phyloP scores from a whole-genome alignment of 2,329 filamentous ascomycete species.

The Aureobasidium melanogenum region DNA sequence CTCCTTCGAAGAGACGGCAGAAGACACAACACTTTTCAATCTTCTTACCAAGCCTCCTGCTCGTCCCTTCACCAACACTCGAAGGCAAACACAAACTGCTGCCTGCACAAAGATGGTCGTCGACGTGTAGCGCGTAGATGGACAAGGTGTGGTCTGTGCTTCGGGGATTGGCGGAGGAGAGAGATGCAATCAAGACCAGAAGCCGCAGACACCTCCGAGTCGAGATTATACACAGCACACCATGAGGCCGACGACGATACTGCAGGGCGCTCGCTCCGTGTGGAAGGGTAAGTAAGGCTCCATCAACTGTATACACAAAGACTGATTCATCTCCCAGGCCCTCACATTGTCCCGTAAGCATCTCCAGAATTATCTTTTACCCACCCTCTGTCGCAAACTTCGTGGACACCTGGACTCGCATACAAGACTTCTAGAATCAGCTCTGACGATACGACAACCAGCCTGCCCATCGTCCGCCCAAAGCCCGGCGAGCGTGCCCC shows the following conservation, averaged over 20 bases:
- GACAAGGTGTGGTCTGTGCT: constrained; percentile 1
- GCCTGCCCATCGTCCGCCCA: constrained; percentile 54
- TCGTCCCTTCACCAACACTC: background rate
- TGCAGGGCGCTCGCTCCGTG: constrained; percentile 64
- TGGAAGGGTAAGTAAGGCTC: constrained; percentile 63
- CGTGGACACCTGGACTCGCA: background rate
- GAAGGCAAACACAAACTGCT: constrained; percentile 7
- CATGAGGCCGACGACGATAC: constrained; percentile 29
- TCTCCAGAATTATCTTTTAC: background rate
- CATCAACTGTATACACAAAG: background rate
- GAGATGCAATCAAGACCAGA: background rate
- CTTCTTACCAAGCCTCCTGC: background rate
- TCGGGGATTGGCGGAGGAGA: background rate
- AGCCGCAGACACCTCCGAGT: constrained; percentile 8
- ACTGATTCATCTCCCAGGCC: constrained; percentile 38
- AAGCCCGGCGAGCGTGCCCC: constrained; percentile 54
- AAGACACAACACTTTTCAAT: background rate
- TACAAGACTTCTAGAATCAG: background rate
- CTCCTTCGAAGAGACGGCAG: background rate
- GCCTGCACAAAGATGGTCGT: constrained; percentile 5
- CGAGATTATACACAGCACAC: constrained; percentile 3
- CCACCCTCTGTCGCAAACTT: constrained; percentile 5
- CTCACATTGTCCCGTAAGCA: constrained; percentile 61
- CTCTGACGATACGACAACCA: constrained; percentile 22
- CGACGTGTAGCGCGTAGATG: constrained; percentile 6